phyloP scores from a whole-genome alignment of 2,329 filamentous ascomycete species.

The Leptosphaerulina australis region DNA sequence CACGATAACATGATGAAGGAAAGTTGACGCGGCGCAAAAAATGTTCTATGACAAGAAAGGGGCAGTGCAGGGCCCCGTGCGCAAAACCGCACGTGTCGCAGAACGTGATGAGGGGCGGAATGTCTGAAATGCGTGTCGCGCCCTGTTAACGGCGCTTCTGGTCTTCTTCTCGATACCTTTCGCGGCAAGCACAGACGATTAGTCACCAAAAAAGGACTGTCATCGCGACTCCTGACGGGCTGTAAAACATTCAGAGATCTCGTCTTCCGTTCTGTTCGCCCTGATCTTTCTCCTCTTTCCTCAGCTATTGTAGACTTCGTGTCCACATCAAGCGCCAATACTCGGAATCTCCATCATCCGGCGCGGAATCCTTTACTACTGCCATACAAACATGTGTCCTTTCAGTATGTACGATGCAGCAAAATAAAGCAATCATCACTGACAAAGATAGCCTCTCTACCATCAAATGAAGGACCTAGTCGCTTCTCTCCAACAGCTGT shows the following conservation, averaged over 20 bases:
- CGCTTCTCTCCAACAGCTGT: constrained; percentile 41
- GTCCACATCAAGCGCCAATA: constrained; percentile 18
- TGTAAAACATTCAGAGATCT: constrained; percentile 47
- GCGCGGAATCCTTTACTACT: constrained; percentile 35
- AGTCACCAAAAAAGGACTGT: constrained; percentile 29
- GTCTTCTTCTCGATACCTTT: constrained; percentile 11
- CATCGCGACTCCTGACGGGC: constrained; percentile 30
- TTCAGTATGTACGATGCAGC: constrained; percentile 35
- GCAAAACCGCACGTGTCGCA: constrained; percentile 31
- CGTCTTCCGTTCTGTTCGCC: constrained; percentile 39
- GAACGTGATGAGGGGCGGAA: constrained; percentile 35
- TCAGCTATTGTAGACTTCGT: constrained; percentile 28
- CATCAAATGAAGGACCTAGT: constrained; percentile 37
- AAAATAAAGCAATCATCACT: not conserved
- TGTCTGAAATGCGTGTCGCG: constrained; percentile 40
- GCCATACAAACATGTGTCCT: constrained; percentile 42
- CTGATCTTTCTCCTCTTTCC: constrained; percentile 26
- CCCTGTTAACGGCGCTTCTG: constrained; percentile 5
- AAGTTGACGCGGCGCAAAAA: constrained; percentile 32
- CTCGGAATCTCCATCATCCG: constrained; percentile 37
- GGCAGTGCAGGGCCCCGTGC: constrained; percentile 15
- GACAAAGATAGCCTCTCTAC: constrained; percentile 33
- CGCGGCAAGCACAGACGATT: constrained; percentile 37
- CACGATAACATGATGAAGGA: constrained; percentile 19
- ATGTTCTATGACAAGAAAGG: constrained; percentile 4